Base-by-base conservation (phyloP, 495 filamentous ascomycete species). In the Xylaria bambusicola region DNA sequence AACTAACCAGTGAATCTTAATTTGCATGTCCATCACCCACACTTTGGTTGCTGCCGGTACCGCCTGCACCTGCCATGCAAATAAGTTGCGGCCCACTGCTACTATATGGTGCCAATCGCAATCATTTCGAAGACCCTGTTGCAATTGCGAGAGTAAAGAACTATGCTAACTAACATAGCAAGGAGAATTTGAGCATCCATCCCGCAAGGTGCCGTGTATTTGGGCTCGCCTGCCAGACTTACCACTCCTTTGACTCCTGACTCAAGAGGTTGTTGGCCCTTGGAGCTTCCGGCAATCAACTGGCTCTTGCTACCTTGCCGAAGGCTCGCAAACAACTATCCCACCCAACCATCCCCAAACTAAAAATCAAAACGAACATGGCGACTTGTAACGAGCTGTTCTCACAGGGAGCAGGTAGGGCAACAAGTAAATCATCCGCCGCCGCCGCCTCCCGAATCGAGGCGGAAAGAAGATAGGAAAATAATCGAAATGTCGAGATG, bases 401-500 rank as follows among this genome's bases (percentile, higher is more conserved):
- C 63, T 66, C 63, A 60, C 62, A 60, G 67, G 65, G 60, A 60
- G 62, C 56, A 60, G 53, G 52, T 56, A 40, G 41, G 52, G 38
- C 61, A 62, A 64, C 65, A 59, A 58, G 58, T 58, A 62, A 66
- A 64, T 57, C 61, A 60, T 61, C 59, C 61, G 66, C 63, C 60
- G 52, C 63, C 60, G 52, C 60, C 33, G 15, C 42, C 26, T 38
- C 52, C 49, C 8, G 33, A 33, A 33, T 60, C 49, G 29, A 53
- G 52, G 40, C 26, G 35, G 29, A 41, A 47, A 45, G 48, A 20
- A 56, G 53, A 56, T 56, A 36, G 1, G 36, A 52, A 53, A 60
- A n/a, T n/a, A n/a, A n/a, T n/a, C n/a, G n/a, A n/a, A n/a, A n/a
- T n/a, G n/a, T n/a, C n/a, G n/a, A n/a, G n/a, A n/a, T n/a, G n/a